These are phyloP conservation scores for Alternaria hordeiaustralica DNA, from an alignment of 2,329 filamentous ascomycete genomes.

Conservation along the genomic window DNA sequence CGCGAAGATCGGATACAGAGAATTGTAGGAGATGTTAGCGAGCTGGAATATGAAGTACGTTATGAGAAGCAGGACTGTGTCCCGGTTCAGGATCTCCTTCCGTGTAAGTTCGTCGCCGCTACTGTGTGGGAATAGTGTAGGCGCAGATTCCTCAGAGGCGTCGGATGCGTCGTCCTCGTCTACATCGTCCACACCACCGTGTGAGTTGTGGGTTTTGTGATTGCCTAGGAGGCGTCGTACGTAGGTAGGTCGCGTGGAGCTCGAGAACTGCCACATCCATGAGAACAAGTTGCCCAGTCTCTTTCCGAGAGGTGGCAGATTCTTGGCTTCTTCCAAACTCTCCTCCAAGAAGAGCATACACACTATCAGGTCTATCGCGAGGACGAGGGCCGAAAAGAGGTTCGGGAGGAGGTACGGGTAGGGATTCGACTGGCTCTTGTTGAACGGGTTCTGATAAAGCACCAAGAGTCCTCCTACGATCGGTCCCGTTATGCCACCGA, in stretches of 20 bases:
- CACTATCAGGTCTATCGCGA: slow-evolving; percentile 74
- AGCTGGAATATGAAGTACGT: slow-evolving; percentile 95
- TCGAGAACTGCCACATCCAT: slow-evolving; percentile 74
- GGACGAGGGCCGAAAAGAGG: slow-evolving; percentile 73
- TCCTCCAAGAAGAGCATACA: slow-evolving; percentile 86
- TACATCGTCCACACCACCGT: slow-evolving; percentile 48
- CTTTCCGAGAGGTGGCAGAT: slow-evolving; percentile 65
- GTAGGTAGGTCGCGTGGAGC: slow-evolving; percentile 65
- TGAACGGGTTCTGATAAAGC: slow-evolving; percentile 64
- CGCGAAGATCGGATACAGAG: slow-evolving; percentile 91
- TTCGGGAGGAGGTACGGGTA: slow-evolving; percentile 91
- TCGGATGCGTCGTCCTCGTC: slow-evolving; percentile 54
- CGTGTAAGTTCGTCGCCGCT: slow-evolving; percentile 54
- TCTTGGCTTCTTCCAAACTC: slow-evolving; percentile 72
- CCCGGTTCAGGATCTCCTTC: slow-evolving; percentile 74
- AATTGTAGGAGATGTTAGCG: slow-evolving; percentile 93
- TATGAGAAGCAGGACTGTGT: slow-evolving; percentile 79
- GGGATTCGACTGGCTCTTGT: slow-evolving; percentile 57
- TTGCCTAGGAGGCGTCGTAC: slow-evolving; percentile 51
- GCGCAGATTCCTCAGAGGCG: slow-evolving; percentile 37
- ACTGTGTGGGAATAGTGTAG: slow-evolving; percentile 53
- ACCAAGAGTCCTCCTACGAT: slow-evolving; percentile 88
- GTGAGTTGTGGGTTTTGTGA: slow-evolving; percentile 34
- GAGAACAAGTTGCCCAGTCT: slow-evolving; percentile 67
- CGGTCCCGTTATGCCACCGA: slow-evolving; percentile 92